Evolutionary conservation across 257 asterid species (phyloP), one percentile per base, ranked within the genome.

Genomic region (Przewalskia tangutica): DNA sequence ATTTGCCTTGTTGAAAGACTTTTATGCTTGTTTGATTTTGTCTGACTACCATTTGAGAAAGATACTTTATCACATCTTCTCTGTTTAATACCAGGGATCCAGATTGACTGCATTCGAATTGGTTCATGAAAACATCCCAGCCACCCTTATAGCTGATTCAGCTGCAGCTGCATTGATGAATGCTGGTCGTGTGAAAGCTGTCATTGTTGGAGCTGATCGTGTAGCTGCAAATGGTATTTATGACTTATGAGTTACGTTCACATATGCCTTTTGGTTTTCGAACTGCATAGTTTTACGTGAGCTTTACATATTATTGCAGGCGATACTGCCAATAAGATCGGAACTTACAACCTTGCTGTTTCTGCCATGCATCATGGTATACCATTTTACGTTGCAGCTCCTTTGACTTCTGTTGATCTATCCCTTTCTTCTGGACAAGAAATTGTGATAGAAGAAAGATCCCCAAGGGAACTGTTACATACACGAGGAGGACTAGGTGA

Each of bases 241-340:
- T 84, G 55, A 73, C 56, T 50, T 51, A 16, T 46, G 38, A 55
- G 76, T 66, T 66, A 66, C 73, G 14, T 55, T 59, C 50, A 1
- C 60, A 44, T 54, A 34, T 32, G 16, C 50, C 40, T 34, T 20
- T 20, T 46, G 27, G 14, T 46, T 63, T 62, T 46, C 2, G 2
- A 55, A 81, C 12, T 16, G 32, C 54, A 48, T 8, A 23, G 16
- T 50, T 14, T 82, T 48, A 56, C 8, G 10, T 62, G 81, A 73
- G 82, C 55, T 79, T 12, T 58, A 46, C 16, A 58, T 79, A 42
- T 17, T 83, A 75, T 63, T 67, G 44, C 84, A 95, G 99, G 99
- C 87, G 99, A 95, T 85, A 92, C 99, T 77, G 99, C 99, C 77
- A 95, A 95, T 84, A 95, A 95, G 87, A 95, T 95, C n/a, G 99